Evolutionary conservation across 2,329 filamentous ascomycete genomes (phyloP), one percentile per base, ranked within the genome.

Genomic region (Macrophomina phaseolina): DNA sequence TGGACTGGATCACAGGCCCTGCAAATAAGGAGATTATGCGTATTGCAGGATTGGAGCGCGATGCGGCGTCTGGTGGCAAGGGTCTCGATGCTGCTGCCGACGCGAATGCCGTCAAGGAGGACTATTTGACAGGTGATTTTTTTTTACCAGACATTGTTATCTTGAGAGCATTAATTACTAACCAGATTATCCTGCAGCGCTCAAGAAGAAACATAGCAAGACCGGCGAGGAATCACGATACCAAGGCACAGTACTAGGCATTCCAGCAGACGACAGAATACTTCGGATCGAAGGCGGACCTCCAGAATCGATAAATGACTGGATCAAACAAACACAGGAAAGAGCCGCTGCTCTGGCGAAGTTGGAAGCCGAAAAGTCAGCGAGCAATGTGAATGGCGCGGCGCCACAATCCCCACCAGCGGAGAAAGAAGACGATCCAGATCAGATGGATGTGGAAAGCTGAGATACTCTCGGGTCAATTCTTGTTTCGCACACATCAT

Each of bases 191-290:
- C 34, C 40, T 34, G 8, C 70, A 91, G 91, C 89, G 4, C 82
- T 98, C 49, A 97, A 97, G 79, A 95, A 94, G 80, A 97, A 96
- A 75, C 92, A 97, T 78, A 93, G 90, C 80, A 96, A 95, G 73
- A 91, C 91, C 0, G 92, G 91, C 69, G 93, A 96, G 73, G 93
- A 97, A 74, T 90, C 90, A 9, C 90, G 94, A 73, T 97, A 93
- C 77, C 88, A 90, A 71, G 93, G 92, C 36, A 97, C 94, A 0
- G 86, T 95, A 0, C 83, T 98, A 11, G 94, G 94, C 4, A 89
- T 89, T 70, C 83, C 85, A 52, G 86, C 85, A 58, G 92, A 97
- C 71, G 86, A 89, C 66, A 88, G 87, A 73, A 86, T 90, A 7
- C 82, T 97, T 34, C 83, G 89, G 62, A 90, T 97, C 62, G 93